Evolutionary conservation across 768 basidiomycete species (phyloP), one percentile per base, ranked within the genome.

Genomic region (Boletus barrowsii): DNA sequence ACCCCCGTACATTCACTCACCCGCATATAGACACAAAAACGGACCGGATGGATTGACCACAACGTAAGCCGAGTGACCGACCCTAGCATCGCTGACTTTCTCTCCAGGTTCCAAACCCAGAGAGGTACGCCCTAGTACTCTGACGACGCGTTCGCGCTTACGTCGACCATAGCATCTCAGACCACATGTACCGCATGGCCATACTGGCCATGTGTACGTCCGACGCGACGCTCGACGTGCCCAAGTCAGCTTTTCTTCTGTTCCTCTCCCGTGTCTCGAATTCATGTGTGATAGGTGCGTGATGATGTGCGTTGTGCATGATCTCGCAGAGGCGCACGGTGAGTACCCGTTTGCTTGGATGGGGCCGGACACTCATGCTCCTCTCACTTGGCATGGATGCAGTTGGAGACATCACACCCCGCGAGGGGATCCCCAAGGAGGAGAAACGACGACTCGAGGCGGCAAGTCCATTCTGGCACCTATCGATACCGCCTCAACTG

Each of bases 151-250:
- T 4, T 51, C 33, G 3, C 14, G 11, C 43, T 57, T 43, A 58
- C 18, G 10, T 39, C 30, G 13, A 24, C 24, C 18, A 10, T 55
- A 93, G 90, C 59, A 95, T 98, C 58, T 86, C 93, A 9, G 96
- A 98, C 70, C 95, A 98, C 64, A 98, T 97, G 96, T 91, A 93
- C 68, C 79, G 96, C 44, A 98, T 99, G 96, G 88, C 93, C 2
- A 68, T 98, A n/a, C 79, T 98, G 41, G 87, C 93, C 5, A 87
- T 99, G 83, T 88, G 93, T 56, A 81, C 83, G 6, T 86, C 91
- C 0, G 91, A 91, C 63, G 47, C 72, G n/a, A 77, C 75, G 1
- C 78, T 93, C 9, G 88, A 91, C 68, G 70, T 89, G 26, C 69
- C 88, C 62, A 88, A 87, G 91, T 91, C 55, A 48, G 81, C 65